A percentile compares a stretch with the other conserved stretches of the same genome.
Evolutionary conservation across 306 rosid genomes (phyloP).

Genomic region (Ammopiptanthus mongolicus): DNA sequence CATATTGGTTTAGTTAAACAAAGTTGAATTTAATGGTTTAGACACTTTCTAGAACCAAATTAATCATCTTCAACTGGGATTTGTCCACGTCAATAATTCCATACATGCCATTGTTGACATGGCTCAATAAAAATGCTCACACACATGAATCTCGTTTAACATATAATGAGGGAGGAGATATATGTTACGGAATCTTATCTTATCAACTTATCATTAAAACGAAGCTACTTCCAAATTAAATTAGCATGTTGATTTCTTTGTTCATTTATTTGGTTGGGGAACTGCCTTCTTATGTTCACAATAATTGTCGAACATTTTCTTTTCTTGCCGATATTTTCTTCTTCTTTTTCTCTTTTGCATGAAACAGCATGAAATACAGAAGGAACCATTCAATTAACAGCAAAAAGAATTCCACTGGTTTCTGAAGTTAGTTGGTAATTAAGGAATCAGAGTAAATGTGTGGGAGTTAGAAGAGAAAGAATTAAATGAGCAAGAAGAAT

Average conservation of each 20-base stretch:
- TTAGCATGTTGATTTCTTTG: background rate
- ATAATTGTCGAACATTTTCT: background rate
- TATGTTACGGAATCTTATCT: background rate
- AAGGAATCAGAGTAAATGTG: background rate
- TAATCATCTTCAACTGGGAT: background rate
- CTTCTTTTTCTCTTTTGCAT: background rate
- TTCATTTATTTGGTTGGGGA: background rate
- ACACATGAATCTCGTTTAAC: background rate
- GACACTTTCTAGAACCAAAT: slow-evolving; percentile 20
- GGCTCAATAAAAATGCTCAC: background rate
- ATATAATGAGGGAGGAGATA: background rate
- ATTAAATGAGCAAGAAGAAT: too few species aligned
- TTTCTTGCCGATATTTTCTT: background rate
- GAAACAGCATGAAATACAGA: background rate
- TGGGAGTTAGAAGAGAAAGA: background rate
- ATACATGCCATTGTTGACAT: slow-evolving; percentile 18
- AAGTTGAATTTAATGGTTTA: slow-evolving; percentile 10
- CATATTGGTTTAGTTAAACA: background rate
- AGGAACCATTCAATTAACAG: background rate
- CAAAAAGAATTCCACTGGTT: background rate
- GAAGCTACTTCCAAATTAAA: background rate
- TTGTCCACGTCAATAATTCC: background rate
- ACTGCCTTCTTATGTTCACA: background rate
- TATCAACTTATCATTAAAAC: background rate
- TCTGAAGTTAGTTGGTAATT: background rate